Conservation (phyloP, 257 asterid species). For the Forsythia viridissima region DNA sequence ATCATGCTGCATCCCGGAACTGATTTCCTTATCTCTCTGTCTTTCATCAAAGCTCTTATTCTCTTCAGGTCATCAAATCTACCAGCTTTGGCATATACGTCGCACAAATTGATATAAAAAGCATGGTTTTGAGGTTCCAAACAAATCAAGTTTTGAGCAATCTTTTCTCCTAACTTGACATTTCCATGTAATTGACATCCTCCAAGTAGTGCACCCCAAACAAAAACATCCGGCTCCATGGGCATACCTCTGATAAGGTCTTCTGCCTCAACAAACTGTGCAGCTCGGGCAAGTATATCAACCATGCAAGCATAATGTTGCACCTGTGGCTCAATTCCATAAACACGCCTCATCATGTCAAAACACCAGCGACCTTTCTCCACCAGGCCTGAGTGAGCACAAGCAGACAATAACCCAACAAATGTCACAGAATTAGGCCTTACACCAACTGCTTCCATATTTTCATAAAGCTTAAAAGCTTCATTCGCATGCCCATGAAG, state of each 20-base stretch:
- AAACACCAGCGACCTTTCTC: constrained; percentile 63
- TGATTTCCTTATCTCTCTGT: constrained; percentile 45
- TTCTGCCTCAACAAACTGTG: constrained; percentile 69
- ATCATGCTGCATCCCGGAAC: constrained; percentile 73
- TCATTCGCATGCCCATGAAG: constrained; percentile 60
- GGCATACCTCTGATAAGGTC: constrained; percentile 60
- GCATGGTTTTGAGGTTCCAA: constrained; percentile 73
- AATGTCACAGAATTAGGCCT: constrained; percentile 71
- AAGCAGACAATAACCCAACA: constrained; percentile 58
- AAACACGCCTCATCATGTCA: constrained; percentile 42
- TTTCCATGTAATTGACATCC: constrained; percentile 77
- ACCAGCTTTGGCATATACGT: constrained; percentile 67
- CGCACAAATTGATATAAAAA: constrained; percentile 63
- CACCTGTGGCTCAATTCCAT: constrained; percentile 49
- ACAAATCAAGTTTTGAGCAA: constrained; percentile 53
- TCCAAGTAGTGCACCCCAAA: constrained; percentile 86
- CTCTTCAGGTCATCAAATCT: constrained; percentile 55
- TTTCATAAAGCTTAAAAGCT: constrained; percentile 54
- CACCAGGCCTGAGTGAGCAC: constrained; percentile 71
- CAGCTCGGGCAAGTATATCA: constrained; percentile 71
- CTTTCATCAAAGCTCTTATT: constrained; percentile 56
- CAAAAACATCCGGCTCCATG: constrained; percentile 67
- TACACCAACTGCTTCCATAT: constrained; percentile 57
- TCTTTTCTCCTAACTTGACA: constrained; percentile 59
- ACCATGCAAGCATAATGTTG: constrained; percentile 82